These are phyloP conservation scores for Vanrija sp. DNA, from an alignment of 1,284 basidiomycete species.

Conservation along the genomic window DNA sequence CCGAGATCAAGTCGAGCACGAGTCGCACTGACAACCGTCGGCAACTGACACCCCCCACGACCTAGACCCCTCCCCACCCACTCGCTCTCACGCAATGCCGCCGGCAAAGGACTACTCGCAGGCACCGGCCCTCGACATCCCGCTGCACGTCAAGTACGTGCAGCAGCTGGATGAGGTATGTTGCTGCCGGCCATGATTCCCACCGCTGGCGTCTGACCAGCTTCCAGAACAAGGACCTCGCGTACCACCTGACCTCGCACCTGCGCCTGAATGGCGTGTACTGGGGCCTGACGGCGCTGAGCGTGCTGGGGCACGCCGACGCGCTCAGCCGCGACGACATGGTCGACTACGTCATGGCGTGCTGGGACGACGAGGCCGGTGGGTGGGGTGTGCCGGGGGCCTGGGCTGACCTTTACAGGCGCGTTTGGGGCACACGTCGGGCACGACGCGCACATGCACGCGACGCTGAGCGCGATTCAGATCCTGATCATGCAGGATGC, in stretches of 20 bases:
- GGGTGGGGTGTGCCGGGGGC: constrained; percentile 28
- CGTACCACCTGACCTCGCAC: constrained; percentile 89
- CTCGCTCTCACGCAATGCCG: background rate
- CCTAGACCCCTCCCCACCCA: background rate
- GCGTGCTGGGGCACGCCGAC: constrained; percentile 70
- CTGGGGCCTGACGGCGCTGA: constrained; percentile 88
- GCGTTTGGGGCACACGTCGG: constrained; percentile 87
- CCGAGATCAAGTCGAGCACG: background rate
- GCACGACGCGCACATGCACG: constrained; percentile 85
- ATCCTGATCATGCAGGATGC: constrained; percentile 83
- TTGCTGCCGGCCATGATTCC: constrained; percentile 6
- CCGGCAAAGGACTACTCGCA: background rate
- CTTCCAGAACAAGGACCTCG: constrained; percentile 71
- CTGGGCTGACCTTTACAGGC: constrained; percentile 55
- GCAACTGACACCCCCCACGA: no score
- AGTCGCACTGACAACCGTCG: background rate
- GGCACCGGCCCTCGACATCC: constrained; percentile 37
- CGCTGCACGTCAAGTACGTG: constrained; percentile 68
- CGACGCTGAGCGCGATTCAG: constrained; percentile 88
- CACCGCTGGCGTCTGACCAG: constrained; percentile 8
- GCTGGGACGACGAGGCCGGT: constrained; percentile 89
- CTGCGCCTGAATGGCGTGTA: constrained; percentile 94
- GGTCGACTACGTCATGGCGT: constrained; percentile 84
- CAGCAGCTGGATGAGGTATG: constrained; percentile 65
- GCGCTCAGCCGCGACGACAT: constrained; percentile 77